Evolutionary conservation across 148 eudicot genomes (phyloP).

Genomic region (Chenopodium formosanum): DNA sequence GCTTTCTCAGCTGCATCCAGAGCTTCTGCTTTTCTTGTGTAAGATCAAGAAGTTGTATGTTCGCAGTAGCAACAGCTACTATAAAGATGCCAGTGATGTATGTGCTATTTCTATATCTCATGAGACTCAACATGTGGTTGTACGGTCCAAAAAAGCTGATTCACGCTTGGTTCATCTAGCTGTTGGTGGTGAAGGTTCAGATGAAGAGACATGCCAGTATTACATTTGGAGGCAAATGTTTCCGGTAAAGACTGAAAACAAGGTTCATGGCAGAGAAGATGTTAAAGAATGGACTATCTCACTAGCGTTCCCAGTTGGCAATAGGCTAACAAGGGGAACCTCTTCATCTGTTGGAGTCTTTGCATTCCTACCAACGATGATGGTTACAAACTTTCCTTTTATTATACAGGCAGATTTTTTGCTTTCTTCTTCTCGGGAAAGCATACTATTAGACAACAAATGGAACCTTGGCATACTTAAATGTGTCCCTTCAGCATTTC

Average conservation of each 20-base stretch:
- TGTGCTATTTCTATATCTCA: constrained; percentile 31
- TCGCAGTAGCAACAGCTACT: constrained; percentile 10
- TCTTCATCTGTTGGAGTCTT: constrained; percentile 32
- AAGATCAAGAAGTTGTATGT: constrained; percentile 36
- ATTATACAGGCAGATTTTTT: constrained; percentile 43
- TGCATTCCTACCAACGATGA: constrained; percentile 39
- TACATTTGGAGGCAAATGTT: constrained; percentile 38
- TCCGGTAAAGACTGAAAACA: constrained; percentile 31
- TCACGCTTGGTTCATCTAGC: constrained; percentile 30
- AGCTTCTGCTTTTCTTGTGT: constrained; percentile 37
- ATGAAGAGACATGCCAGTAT: constrained; percentile 31
- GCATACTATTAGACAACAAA: constrained; percentile 36
- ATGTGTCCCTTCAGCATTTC: constrained; percentile 30
- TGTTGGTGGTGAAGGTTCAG: not conserved
- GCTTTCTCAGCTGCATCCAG: constrained; percentile 35
- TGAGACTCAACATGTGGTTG: constrained; percentile 26
- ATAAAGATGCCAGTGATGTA: constrained; percentile 6
- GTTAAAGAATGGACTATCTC: constrained; percentile 35
- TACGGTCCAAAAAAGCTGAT: constrained; percentile 23
- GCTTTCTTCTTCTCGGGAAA: constrained; percentile 45
- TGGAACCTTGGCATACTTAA: constrained; percentile 47
- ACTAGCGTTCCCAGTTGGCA: constrained; percentile 43
- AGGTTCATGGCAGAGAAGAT: constrained; percentile 31
- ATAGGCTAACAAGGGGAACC: constrained; percentile 34
- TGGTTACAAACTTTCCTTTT: constrained; percentile 44